These are phyloP conservation scores for Lecanoromycetidae sp. DNA, from an alignment of 2,329 filamentous ascomycete species.

Conservation along the genomic window DNA sequence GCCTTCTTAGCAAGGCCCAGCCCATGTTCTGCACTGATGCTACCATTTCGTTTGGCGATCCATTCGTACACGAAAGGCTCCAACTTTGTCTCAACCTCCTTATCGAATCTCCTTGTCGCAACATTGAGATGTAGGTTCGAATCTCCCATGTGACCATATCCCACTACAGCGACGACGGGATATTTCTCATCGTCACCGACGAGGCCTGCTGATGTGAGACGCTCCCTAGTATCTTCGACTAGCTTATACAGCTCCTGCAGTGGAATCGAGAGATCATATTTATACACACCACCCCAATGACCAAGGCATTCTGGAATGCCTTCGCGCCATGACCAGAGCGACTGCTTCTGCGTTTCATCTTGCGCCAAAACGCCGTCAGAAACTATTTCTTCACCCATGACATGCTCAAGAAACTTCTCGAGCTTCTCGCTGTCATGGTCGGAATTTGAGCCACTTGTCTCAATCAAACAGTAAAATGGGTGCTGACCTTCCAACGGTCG, in stretches of 20 bases:
- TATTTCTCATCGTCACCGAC: conserved; percentile 62
- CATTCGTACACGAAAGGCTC: conserved; percentile 98
- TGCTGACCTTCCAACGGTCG: conserved; percentile 70
- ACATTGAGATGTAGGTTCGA: conserved; percentile 92
- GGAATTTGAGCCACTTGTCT: conserved; percentile 87
- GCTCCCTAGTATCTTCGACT: conserved; percentile 70
- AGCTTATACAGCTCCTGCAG: conserved; percentile 75
- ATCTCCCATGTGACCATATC: conserved; percentile 98
- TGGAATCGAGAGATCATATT: conserved; percentile 95
- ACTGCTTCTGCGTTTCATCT: conserved; percentile 76
- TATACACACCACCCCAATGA: conserved; percentile 92
- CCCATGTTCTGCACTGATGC: conserved; percentile 94
- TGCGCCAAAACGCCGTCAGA: conserved; percentile 83
- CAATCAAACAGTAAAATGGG: conserved; percentile 92
- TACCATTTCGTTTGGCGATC: conserved; percentile 77
- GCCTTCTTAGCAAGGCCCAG: conserved; percentile 91
- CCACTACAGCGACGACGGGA: conserved; percentile 80
- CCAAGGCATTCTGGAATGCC: conserved; percentile 80
- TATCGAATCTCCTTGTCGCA: conserved; percentile 68
- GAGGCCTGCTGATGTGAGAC: conserved; percentile 61
- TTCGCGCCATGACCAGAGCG: conserved; percentile 87
- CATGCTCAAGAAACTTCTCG: conserved; percentile 76
- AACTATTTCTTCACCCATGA: conserved; percentile 80
- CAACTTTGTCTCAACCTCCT: conserved; percentile 70
- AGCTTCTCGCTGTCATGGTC: conserved; percentile 93